Percentiles rank a stretch among this genome's conserved stretches.
Conservation (phyloP, 2,329 filamentous ascomycete genomes). For the Colletotrichum zoysiae region DNA sequence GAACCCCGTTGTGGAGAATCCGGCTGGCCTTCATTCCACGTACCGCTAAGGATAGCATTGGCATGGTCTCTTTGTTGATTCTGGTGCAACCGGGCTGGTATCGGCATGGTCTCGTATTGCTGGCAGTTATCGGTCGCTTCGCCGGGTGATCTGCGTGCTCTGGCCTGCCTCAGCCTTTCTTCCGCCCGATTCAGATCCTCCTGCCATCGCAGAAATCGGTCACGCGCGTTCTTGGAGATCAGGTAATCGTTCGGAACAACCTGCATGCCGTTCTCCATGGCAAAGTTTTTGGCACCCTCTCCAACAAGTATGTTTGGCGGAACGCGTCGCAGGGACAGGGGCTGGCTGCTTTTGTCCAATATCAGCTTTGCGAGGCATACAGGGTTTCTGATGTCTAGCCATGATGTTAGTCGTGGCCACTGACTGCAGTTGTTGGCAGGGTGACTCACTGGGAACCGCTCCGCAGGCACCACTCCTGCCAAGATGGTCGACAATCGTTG, state of each 20-base stretch:
- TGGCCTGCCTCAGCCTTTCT: constrained; percentile 52
- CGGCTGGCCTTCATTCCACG: constrained; percentile 74
- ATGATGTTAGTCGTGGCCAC: constrained; percentile 26
- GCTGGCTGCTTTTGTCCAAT: constrained; percentile 80
- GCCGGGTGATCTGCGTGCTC: constrained; percentile 44
- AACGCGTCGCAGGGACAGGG: constrained; percentile 87
- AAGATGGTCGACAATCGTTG: constrained; percentile 89
- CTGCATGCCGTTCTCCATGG: constrained; percentile 80
- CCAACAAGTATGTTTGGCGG: constrained; percentile 93
- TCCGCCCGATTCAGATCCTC: constrained; percentile 77
- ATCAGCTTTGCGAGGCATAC: constrained; percentile 88
- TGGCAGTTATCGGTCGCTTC: constrained; percentile 41
- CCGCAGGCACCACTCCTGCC: constrained; percentile 95
- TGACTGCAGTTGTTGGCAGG: background rate
- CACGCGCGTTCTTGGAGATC: constrained; percentile 82
- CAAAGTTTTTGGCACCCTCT: constrained; percentile 88
- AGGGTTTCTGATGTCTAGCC: constrained; percentile 88
- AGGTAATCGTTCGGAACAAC: constrained; percentile 81
- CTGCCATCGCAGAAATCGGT: constrained; percentile 84
- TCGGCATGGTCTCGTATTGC: constrained; percentile 51
- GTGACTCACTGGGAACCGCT: constrained; percentile 83
- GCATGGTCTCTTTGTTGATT: constrained; percentile 60
- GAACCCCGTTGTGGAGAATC: constrained; percentile 62
- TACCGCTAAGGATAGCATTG: constrained; percentile 67
- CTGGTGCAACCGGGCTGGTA: constrained; percentile 8